These are phyloP conservation scores for Perilla frutescens DNA, from an alignment of 257 asterid genomes.

Conservation along the genomic window DNA sequence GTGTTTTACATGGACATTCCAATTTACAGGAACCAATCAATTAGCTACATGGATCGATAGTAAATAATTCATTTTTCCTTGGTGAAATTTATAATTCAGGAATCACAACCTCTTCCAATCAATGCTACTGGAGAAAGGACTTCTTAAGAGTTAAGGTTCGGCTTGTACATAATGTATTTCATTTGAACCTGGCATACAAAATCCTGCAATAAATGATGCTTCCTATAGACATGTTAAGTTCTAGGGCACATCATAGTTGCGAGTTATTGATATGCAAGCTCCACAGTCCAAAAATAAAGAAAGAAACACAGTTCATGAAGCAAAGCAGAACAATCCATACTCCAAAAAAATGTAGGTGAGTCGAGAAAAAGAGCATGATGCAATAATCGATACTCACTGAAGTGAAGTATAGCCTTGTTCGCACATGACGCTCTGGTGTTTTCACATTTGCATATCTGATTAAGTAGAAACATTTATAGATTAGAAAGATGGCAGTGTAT, in stretches of 20 bases:
- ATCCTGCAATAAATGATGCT: constrained; percentile 6
- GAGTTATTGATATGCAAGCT: not conserved
- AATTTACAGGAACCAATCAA: not conserved
- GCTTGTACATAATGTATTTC: not conserved
- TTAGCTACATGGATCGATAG: not conserved
- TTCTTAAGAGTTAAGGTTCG: not conserved
- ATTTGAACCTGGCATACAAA: not conserved
- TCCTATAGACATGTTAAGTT: not conserved
- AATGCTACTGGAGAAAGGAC: constrained; percentile 4
- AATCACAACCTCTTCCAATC: not conserved
- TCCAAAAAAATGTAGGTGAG: constrained; percentile 7
- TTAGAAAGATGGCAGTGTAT: constrained; percentile 9
- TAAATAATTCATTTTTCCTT: constrained; percentile 9
- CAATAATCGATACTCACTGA: constrained; percentile 65
- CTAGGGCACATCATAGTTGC: not conserved
- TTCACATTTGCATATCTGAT: constrained; percentile 93
- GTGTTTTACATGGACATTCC: constrained; percentile 8
- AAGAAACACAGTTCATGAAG: not conserved
- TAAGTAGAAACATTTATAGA: constrained; percentile 23
- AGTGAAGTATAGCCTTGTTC: constrained; percentile 95
- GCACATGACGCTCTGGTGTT: constrained; percentile 97
- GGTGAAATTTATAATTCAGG: constrained; percentile 2
- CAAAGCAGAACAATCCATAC: constrained; percentile 5
- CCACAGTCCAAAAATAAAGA: constrained; percentile 11
- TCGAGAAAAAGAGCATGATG: not conserved